Percentiles rank a stretch among this genome's conserved stretches.
phyloP scores from a whole-genome alignment of 2,329 filamentous ascomycete species.

The Trichophyton verrucosum region DNA sequence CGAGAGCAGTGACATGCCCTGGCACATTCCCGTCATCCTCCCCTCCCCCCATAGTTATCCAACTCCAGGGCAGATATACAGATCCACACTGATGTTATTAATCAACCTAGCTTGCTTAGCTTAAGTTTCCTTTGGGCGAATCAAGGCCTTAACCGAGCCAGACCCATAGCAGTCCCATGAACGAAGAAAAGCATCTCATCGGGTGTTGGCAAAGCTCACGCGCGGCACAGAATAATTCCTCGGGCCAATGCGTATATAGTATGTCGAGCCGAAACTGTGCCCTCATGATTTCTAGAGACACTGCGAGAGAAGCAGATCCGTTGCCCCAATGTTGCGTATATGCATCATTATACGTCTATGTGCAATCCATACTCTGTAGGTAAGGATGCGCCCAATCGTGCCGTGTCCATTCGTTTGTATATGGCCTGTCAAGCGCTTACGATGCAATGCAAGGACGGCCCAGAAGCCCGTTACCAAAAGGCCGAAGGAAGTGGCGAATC shows the following conservation, averaged over 20 bases:
- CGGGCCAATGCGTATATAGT: not conserved
- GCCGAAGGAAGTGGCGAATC: constrained; percentile 3
- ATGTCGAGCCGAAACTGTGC: constrained; percentile 2
- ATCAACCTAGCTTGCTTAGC: constrained; percentile 2
- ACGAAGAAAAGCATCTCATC: not conserved
- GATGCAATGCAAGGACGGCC: not conserved
- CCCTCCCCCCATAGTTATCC: not conserved
- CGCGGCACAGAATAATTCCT: not conserved
- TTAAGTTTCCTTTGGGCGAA: not conserved
- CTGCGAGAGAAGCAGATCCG: not conserved
- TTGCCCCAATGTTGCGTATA: not conserved
- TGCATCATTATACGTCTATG: not conserved
- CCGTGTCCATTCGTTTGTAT: not conserved
- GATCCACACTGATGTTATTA: not conserved
- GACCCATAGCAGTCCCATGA: not conserved
- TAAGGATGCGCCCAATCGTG: not conserved
- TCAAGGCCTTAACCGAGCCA: not conserved
- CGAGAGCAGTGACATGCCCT: constrained; percentile 1
- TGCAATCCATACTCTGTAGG: not conserved
- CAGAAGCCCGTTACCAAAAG: not conserved
- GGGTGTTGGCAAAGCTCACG: not conserved
- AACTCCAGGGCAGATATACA: not conserved
- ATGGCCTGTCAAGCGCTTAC: not conserved
- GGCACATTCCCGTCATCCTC: not conserved
- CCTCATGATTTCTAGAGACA: not conserved